Base-by-base conservation (phyloP, 2,329 filamentous ascomycete genomes). In the Penicillium sp. region DNA sequence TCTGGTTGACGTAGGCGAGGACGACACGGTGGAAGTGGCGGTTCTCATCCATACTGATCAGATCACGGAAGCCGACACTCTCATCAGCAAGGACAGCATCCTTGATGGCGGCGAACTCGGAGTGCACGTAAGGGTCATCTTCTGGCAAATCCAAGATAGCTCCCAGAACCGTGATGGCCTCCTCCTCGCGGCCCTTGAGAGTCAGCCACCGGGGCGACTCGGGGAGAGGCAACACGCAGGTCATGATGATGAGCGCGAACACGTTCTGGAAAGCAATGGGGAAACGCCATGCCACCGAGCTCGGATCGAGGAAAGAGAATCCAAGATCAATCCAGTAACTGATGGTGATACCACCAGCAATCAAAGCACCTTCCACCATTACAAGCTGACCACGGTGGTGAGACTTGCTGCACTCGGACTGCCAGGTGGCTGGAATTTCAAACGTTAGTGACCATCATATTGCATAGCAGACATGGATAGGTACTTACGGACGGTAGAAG, bases 191-290 rank as follows among this genome's bases (percentile, higher is more conserved):
- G 42, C 78, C 78, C 56, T 78, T 78, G 42, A 80, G 63, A 20
- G 81, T 74, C 13, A 82, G 65, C 76, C 78, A 81, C 42, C 79
- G 72, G 6, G 79, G 79, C 0, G 76, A 80, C 52, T 82, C 79
- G 3, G 79, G 79, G 1, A 81, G 65, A 4, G 68, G 66, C n/a
- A 75, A 61, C 6, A 78, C 71, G 33, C 72, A 67, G 20, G 58
- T 51, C 39, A 76, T 64, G 28, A 80, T 78, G 27, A 80, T 64
- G 3, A 80, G 49, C 0, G 78, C 77, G 43, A 81, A 76, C 4
- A 79, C 44, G 49, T 79, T 78, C 60, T 81, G 79, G 59, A 81
- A 78, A 9, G 74, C 76, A 43, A 81, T 77, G 1, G 78, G 78
- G 53, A 80, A 77, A 32, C 78, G 70, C 78, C 78, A 81, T 2